These are phyloP conservation scores for Tetracladium marchalianum DNA, from an alignment of 495 filamentous ascomycete genomes.

Conservation along the genomic window DNA sequence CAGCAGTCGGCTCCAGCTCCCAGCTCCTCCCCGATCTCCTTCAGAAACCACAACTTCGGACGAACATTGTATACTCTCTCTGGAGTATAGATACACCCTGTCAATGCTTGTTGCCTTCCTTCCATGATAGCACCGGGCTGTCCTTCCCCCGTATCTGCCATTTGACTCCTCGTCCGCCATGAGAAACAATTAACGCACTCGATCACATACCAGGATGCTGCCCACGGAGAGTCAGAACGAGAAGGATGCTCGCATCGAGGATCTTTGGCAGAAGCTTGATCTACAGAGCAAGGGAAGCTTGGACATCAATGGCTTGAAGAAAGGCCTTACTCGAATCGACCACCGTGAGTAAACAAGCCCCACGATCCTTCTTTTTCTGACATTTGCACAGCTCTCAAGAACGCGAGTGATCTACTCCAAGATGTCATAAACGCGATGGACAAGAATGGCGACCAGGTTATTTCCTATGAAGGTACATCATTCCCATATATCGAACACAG, in stretches of 20 bases:
- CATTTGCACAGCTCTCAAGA: constrained; percentile 64
- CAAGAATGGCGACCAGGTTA: constrained; percentile 75
- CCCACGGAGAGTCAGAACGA: constrained; percentile 57
- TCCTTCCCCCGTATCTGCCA: not conserved
- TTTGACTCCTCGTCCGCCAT: constrained; percentile 1
- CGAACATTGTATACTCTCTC: too few relatives aligned
- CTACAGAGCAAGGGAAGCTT: constrained; percentile 64
- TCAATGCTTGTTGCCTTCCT: not conserved
- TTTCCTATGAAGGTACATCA: constrained; percentile 72
- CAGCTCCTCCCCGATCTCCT: too few relatives aligned
- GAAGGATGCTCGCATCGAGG: constrained; percentile 65
- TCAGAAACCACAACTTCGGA: too few relatives aligned
- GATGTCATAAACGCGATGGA: constrained; percentile 75
- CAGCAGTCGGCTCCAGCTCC: too few relatives aligned
- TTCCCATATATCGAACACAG: too few relatives aligned
- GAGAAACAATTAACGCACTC: constrained; percentile 15
- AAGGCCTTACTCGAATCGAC: constrained; percentile 78
- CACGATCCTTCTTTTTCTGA: constrained; percentile 4
- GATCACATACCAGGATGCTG: constrained; percentile 20
- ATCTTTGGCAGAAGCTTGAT: constrained; percentile 74
- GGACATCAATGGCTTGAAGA: constrained; percentile 72
- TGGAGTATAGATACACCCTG: too few relatives aligned
- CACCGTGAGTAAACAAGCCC: constrained; percentile 58
- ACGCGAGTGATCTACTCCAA: constrained; percentile 78
- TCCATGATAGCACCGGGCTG: not conserved